A percentile compares a stretch with the other conserved stretches of the same genome.
phyloP scores from a whole-genome alignment of 179 eudicot species.

The Nepenthes alata region DNA sequence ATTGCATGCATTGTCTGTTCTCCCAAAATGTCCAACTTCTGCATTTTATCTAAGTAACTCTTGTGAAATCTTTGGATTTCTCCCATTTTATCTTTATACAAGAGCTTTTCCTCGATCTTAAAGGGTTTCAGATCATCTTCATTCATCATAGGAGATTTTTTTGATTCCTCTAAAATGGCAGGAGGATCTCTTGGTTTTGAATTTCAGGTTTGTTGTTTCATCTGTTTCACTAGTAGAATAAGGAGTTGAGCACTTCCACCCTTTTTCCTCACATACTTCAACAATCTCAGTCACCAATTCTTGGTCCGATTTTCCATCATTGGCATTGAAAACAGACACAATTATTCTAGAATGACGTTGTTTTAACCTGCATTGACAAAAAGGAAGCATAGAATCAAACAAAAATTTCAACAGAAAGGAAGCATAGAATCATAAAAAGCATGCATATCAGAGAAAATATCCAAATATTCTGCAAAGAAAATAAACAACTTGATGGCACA shows the following conservation, averaged over 20 bases:
- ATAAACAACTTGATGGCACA: no score
- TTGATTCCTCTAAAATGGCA: slow-evolving; percentile 66
- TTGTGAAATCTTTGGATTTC: slow-evolving; percentile 66
- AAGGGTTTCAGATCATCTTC: slow-evolving; percentile 61
- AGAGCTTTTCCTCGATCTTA: slow-evolving; percentile 48
- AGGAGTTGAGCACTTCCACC: neutral
- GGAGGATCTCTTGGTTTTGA: slow-evolving; percentile 46
- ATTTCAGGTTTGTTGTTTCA: slow-evolving; percentile 59
- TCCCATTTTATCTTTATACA: slow-evolving; percentile 56
- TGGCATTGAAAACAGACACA: no score
- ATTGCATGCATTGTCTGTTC: slow-evolving; percentile 79
- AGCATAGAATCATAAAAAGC: no score
- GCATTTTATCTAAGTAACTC: slow-evolving; percentile 70
- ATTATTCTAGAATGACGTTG: no score
- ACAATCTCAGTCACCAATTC: no score
- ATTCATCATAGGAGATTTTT: slow-evolving; percentile 42
- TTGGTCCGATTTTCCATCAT: no score
- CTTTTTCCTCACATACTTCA: neutral
- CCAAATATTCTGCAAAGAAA: no score
- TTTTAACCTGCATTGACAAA: no score
- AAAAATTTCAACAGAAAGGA: no score
- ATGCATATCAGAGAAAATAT: no score
- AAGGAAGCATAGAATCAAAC: no score
- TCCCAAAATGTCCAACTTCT: slow-evolving; percentile 66
- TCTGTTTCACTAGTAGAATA: slow-evolving; percentile 29